Base-by-base conservation (phyloP, 129 eudicot species). In the Arctium lappa region DNA sequence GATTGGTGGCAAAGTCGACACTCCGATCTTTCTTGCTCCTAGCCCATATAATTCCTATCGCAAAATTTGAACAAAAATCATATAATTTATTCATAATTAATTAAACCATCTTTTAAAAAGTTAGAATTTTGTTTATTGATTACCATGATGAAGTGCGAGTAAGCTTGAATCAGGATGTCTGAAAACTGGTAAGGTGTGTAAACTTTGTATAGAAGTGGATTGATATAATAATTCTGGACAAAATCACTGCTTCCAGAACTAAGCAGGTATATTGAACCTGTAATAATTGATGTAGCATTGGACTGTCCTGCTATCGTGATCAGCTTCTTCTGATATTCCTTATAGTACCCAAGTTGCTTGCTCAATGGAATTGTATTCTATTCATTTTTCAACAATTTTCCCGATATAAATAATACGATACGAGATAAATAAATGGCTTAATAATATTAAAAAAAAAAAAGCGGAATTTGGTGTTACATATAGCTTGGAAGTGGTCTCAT, bases 1-100 rank as follows among this genome's bases (percentile, higher is more conserved):
- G 4, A 93, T 69, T 56, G 99, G 99, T n/a, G 99, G 98, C 83
- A 93, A 63, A 15, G 98, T 89, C 48, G 98, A 87, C 37, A 93
- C 98, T 22, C 99, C 99, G 0, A 93, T 89, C 83, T 85, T 95
- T 82, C 99, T 89, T 79, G 98, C 98, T 85, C 99, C 99, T 85
- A 91, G 69, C 39, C 48, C 56, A 36, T 95, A 91, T 85, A 95
- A 68, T 12, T 85, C 91, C 99, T 95, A 88, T 74, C 56, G 40
- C 75, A 76, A 31, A 44, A 53, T 1, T 48, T 38, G 56, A 46
- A 53, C 65, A 44, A 33, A 33, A 60, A 60, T 16, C 68, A 60
- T 56, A 56, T 16, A 48, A 75, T 48, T 1, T 6, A 27, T 18
- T 62, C 73, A 18, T 42, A 32, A 31, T 30, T 73, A 9, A 60